These are phyloP conservation scores for Leptographium flavum DNA, from an alignment of 2,329 filamentous ascomycete genomes.

Conservation along the genomic window DNA sequence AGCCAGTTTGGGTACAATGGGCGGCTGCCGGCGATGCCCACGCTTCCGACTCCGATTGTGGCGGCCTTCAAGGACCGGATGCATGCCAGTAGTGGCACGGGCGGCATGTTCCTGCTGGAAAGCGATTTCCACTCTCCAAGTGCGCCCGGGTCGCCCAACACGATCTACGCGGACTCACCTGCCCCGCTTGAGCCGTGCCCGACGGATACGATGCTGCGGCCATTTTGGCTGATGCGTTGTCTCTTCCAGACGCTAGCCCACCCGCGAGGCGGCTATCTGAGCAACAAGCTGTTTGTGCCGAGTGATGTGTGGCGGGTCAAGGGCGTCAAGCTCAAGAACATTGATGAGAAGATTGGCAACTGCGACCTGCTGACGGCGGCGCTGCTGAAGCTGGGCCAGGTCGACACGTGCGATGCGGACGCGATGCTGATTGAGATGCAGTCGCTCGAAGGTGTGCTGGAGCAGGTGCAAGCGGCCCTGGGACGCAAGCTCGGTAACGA, in stretches of 20 bases:
- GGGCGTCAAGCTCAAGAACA: conserved; percentile 76
- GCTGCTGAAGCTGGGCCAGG: conserved; percentile 64
- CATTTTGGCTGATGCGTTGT: conserved; percentile 95
- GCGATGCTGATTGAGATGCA: conserved; percentile 92
- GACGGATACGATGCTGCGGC: conserved; percentile 73
- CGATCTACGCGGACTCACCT: conserved; percentile 49
- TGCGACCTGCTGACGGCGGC: conserved; percentile 87
- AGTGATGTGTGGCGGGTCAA: conserved; percentile 89
- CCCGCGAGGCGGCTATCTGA: conserved; percentile 81
- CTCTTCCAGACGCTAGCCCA: conserved; percentile 87
- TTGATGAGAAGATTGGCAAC: conserved; percentile 88
- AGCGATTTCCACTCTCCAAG: conserved; percentile 60
- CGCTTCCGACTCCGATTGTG: conserved; percentile 53
- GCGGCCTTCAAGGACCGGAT: conserved; percentile 45
- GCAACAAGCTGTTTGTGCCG: conserved; percentile 81
- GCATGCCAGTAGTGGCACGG: conserved; percentile 39
- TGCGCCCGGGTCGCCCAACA: conserved; percentile 48
- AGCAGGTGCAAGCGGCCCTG: conserved; percentile 66
- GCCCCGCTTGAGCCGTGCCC: conserved; percentile 82
- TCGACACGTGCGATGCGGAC: conserved; percentile 83
- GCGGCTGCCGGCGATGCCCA: conserved; percentile 40
- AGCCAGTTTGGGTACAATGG: conserved; percentile 44
- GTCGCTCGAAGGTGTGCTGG: conserved; percentile 67
- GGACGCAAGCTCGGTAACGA: conserved; percentile 83
- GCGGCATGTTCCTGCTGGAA: conserved; percentile 71